Evolutionary conservation across 768 basidiomycete genomes (phyloP).

Genomic region (Peribolospora baueri): DNA sequence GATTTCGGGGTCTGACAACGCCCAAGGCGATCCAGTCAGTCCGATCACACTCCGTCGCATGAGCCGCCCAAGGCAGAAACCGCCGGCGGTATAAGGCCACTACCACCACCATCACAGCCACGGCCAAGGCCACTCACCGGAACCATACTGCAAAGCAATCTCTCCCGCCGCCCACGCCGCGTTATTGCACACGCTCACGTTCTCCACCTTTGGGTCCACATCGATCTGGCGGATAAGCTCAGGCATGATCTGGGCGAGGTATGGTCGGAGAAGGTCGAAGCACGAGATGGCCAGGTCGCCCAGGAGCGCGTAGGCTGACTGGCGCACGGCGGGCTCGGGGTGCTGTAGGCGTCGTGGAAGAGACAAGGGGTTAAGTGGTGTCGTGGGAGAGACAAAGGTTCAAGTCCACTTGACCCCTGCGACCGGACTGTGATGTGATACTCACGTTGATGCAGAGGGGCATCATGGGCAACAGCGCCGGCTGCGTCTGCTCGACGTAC

Average conservation of each 20-base stretch:
- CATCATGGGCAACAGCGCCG: conserved; percentile 54
- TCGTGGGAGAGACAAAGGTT: not conserved
- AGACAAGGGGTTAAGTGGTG: not conserved
- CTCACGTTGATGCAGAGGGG: conserved; percentile 56
- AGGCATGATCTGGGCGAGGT: conserved; percentile 68
- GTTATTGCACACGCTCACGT: conserved; percentile 92
- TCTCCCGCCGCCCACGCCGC: conserved; percentile 99
- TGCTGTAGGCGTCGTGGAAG: conserved; percentile 25
- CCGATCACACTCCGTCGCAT: not conserved
- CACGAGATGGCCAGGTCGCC: conserved; percentile 95
- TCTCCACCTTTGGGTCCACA: conserved; percentile 75
- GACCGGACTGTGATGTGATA: not conserved
- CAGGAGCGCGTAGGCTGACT: conserved; percentile 92
- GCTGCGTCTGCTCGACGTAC: conserved; percentile 42
- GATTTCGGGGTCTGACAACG: conserved; percentile 57
- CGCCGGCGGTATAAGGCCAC: not conserved
- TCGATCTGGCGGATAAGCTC: conserved; percentile 74
- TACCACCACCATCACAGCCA: not conserved
- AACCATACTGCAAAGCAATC: conserved; percentile 47
- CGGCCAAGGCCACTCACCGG: not conserved
- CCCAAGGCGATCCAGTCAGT: not conserved
- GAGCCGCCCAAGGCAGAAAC: too few species aligned
- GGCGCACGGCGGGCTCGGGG: conserved; percentile 81
- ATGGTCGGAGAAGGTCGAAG: conserved; percentile 59
- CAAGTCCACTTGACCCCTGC: too few species aligned